Evolutionary conservation across 2,329 filamentous ascomycete genomes (phyloP).

Genomic region (Pleomassaria siparia): DNA sequence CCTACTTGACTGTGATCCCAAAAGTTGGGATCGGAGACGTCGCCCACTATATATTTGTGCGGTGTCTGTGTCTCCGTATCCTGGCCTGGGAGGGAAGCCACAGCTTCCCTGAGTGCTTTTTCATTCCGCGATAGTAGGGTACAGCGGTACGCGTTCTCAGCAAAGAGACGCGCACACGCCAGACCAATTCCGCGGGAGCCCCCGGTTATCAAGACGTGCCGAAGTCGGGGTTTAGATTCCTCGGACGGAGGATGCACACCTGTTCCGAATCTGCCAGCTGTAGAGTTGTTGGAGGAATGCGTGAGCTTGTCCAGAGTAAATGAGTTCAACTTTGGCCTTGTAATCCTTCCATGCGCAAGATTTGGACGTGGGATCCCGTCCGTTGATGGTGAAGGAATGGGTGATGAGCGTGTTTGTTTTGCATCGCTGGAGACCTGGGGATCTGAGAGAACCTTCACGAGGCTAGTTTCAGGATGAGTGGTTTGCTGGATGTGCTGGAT

Average conservation of each 20-base stretch:
- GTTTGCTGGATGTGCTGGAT: no score
- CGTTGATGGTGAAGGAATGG: no score
- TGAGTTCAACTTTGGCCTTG: background rate
- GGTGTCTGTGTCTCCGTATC: constrained; percentile 4
- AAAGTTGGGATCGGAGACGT: constrained; percentile 26
- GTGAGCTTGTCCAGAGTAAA: no score
- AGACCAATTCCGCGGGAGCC: constrained; percentile 43
- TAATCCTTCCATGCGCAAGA: background rate
- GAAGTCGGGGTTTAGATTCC: constrained; percentile 6
- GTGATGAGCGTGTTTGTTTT: no score
- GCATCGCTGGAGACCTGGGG: no score
- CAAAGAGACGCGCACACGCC: constrained; percentile 38
- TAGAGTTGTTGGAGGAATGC: background rate
- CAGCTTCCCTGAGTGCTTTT: constrained; percentile 21
- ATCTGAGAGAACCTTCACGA: no score
- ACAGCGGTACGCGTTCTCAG: constrained; percentile 28
- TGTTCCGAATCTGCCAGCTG: background rate
- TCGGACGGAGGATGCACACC: constrained; percentile 5
- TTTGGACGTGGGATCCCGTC: no score
- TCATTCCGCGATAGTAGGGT: constrained; percentile 37
- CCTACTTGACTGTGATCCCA: constrained; percentile 17
- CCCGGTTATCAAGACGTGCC: constrained; percentile 41
- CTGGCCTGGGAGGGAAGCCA: constrained; percentile 20
- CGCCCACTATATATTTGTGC: constrained; percentile 28
- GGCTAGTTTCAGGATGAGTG: no score